Conservation (phyloP, 208 protist species). For the Leishmania martiniquensis region DNA sequence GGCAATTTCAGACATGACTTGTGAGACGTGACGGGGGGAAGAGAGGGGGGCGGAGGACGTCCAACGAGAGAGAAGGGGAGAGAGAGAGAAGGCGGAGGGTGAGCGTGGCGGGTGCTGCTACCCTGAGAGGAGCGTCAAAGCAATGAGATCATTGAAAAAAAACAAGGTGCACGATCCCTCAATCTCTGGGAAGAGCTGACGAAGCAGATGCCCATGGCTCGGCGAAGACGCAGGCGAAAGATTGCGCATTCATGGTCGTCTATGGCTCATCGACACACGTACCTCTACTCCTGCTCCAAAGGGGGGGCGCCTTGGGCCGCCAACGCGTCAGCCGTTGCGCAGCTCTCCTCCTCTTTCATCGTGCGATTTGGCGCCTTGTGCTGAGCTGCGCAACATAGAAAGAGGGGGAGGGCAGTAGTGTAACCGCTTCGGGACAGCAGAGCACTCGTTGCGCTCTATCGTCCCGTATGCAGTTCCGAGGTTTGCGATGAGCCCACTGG, state of each 20-base stretch:
- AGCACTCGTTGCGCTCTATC: not conserved
- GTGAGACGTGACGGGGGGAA: not conserved
- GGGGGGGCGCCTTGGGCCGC: not conserved
- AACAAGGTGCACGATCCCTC: no score
- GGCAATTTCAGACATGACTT: constrained; percentile 42
- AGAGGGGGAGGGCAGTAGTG: not conserved
- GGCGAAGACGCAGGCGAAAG: no score
- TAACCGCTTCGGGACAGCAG: not conserved
- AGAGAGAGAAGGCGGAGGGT: not conserved
- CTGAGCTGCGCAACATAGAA: not conserved
- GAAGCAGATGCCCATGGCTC: no score
- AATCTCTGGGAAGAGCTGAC: no score
- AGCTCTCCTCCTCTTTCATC: not conserved
- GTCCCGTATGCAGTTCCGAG: not conserved
- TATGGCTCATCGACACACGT: not conserved
- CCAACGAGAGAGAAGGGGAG: not conserved
- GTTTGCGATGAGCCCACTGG: no score
- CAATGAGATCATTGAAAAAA: no score
- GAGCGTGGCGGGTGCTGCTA: no score
- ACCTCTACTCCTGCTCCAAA: no score
- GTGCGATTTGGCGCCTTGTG: no score
- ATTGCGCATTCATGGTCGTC: not conserved
- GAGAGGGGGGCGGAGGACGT: not conserved
- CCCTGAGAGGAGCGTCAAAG: not conserved
- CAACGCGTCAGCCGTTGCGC: not conserved